These are phyloP conservation scores for Calamus simplicifolius DNA, from an alignment of 176 grass and related monocot species.

Conservation along the genomic window DNA sequence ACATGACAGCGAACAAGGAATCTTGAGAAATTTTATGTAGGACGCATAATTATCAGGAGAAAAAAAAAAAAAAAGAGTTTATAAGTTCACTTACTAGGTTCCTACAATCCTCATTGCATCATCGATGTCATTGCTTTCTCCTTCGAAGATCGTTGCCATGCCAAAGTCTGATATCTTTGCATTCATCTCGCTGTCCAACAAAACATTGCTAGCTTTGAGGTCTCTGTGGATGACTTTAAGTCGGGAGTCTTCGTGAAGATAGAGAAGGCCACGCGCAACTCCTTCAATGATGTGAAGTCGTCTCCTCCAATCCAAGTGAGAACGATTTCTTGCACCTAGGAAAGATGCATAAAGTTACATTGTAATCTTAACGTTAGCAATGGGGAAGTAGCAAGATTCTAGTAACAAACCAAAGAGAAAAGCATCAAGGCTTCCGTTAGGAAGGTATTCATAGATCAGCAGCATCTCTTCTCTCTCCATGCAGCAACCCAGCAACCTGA, in stretches of 20 bases:
- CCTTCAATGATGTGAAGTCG: slow-evolving; percentile 1
- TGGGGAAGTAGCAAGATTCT: too few species aligned
- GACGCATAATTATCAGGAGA: too few species aligned
- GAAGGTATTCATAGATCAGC: slow-evolving; percentile 4
- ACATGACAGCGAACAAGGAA: too few species aligned
- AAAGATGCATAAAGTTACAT: too few species aligned
- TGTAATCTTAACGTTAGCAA: too few species aligned
- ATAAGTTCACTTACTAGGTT: neutral
- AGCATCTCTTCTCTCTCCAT: slow-evolving; percentile 4
- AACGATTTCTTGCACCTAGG: too few species aligned
- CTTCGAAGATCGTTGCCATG: neutral
- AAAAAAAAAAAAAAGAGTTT: too few species aligned
- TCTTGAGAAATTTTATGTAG: too few species aligned
- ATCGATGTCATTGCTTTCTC: neutral
- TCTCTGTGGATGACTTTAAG: slow-evolving; percentile 11
- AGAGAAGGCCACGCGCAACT: slow-evolving; percentile 9
- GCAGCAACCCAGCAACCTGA: slow-evolving; percentile 6
- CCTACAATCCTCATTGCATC: slow-evolving; percentile 1
- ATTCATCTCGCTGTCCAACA: neutral
- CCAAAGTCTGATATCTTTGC: slow-evolving; percentile 14
- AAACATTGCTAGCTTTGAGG: slow-evolving; percentile 6
- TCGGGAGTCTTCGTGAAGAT: slow-evolving; percentile 6
- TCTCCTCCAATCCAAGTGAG: neutral
- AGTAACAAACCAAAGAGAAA: slow-evolving; percentile 5
- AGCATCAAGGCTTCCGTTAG: slow-evolving; percentile 5